Evolutionary conservation across 2,329 filamentous ascomycete species (phyloP), one percentile per base, ranked within the genome.

Genomic region (Cladosporium halotolerans): DNA sequence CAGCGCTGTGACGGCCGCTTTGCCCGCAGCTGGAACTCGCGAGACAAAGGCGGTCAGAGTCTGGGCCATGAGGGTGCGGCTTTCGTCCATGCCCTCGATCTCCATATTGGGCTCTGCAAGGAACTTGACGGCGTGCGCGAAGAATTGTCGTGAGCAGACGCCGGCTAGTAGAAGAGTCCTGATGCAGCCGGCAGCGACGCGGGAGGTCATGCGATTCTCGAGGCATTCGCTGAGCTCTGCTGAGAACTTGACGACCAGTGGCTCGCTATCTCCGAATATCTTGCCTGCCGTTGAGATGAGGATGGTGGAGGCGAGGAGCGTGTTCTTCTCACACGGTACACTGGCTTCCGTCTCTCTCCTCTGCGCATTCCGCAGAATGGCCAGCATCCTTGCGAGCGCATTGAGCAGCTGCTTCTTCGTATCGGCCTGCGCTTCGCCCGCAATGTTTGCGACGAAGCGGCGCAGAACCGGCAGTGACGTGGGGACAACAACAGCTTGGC

Each of bases 401-500:
- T 88, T 89, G 56, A 89, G 86, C 16, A 96, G 75, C 69, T 96
- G 89, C 7, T 80, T 72, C 57, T 79, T 81, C 32, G 77, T 86
- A 69, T 80, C 63, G 40, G 60, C 38, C n/a, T 13, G 8, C 11
- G 31, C 32, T 54, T 68, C 63, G 42, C 58, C 72, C 2, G 83
- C 81, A 66, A 96, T 85, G 63, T 83, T 88, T 42, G 81, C 82
- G 56, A 97, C 80, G 69, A 99, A 99, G 31, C 91, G 84, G 69
- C 95, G 92, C 68, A 99, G 84, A 39, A 91, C 95, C 0, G 93
- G 89, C 13, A 99, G 79, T 2, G 90, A 85, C 70, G 95, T 88
- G 0, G 93, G 92, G 1, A 97, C 85, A 32, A 97, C 89, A 36
- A 89, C 80, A 23, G 88, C 82, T 71, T 99, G 95, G 65, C 92